Percentiles rank a stretch among this genome's conserved stretches.
These are phyloP conservation scores for Westerdykella ornata DNA, from an alignment of 2,329 filamentous ascomycete species.

Conservation along the genomic window DNA sequence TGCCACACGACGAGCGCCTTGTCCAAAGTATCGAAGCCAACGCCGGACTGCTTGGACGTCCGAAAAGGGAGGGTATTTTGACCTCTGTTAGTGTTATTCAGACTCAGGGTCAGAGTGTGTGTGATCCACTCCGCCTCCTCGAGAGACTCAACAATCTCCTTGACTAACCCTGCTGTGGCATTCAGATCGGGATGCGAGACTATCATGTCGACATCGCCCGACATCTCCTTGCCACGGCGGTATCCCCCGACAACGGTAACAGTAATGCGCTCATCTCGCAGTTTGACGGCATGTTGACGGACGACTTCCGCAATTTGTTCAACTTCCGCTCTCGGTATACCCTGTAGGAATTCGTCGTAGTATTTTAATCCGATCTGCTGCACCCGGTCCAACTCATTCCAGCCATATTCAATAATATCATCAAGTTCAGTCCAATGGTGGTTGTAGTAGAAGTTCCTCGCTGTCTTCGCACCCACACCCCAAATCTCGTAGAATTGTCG, in stretches of 20 bases:
- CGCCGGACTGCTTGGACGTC: slow-evolving; percentile 36
- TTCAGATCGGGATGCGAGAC: slow-evolving; percentile 68
- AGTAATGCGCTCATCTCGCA: slow-evolving; percentile 51
- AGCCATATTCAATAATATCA: slow-evolving; percentile 77
- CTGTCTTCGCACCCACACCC: slow-evolving; percentile 81
- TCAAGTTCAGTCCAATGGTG: slow-evolving; percentile 77
- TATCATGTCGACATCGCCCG: slow-evolving; percentile 80
- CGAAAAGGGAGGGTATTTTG: slow-evolving; percentile 58
- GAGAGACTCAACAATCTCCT: slow-evolving; percentile 62
- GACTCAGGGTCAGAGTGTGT: slow-evolving; percentile 67
- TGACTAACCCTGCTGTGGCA: slow-evolving; percentile 63
- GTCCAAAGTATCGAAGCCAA: slow-evolving; percentile 80
- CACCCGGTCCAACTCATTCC: slow-evolving; percentile 64
- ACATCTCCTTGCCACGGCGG: slow-evolving; percentile 64
- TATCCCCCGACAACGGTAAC: slow-evolving; percentile 72
- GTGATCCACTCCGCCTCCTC: slow-evolving; percentile 68
- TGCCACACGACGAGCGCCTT: slow-evolving; percentile 94
- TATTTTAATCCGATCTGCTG: slow-evolving; percentile 94
- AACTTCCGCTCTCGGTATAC: slow-evolving; percentile 67
- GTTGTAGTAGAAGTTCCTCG: slow-evolving; percentile 70
- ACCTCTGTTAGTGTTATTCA: slow-evolving; percentile 63
- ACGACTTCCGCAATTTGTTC: slow-evolving; percentile 61
- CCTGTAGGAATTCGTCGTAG: slow-evolving; percentile 73
- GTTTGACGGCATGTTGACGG: slow-evolving; percentile 57
- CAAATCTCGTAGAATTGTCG: slow-evolving; percentile 75